Evolutionary conservation across 805 yeast species (phyloP), one percentile per base, ranked within the genome.

Genomic region (Candida multigemmis): DNA sequence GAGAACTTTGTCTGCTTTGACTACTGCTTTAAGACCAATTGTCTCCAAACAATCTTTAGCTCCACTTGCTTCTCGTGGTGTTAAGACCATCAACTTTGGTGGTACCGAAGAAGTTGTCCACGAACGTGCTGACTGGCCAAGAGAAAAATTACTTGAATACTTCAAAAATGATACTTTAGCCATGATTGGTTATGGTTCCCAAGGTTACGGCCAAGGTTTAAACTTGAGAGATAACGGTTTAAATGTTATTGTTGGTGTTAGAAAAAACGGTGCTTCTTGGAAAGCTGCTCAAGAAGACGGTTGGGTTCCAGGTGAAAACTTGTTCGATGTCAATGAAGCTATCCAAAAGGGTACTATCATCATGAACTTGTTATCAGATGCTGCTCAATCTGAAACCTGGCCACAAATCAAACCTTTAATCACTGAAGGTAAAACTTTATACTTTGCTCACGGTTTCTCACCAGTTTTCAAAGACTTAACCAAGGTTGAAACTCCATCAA

Each of bases 301-400:
- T 51, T 91, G 98, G 98, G 95, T 91, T 47, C 96, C 96, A 63
- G 98, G 98, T 62, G 84, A 89, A 74, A 91, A 81, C 77, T 75
- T 91, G 62, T 91, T 91, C 64, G 87, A 80, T 42, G 96, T 91
- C 44, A 71, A 73, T 44, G 97, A 89, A 71, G 98, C 98, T 49
- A 78, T 91, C 59, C 46, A 59, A 50, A 80, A 72, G 61, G 98
- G 98, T 73, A 80, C 96, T 52, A 77, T 77, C 62, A 68, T 91
- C 63, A 89, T 91, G 97, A 89, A 91, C 82, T 74, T 91, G 68
- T 76, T 91, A 53, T 87, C 97, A 30, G 98, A 91, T 58, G 98
- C 98, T 56, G 97, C 98, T 50, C 98, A 91, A 74, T 85, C 96
- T 44, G 97, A 93, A 73, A 91, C 98, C 46, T 91, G 98, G 98